Conservation (phyloP, 139 green algal species). For the Gonium pectorale region DNA sequence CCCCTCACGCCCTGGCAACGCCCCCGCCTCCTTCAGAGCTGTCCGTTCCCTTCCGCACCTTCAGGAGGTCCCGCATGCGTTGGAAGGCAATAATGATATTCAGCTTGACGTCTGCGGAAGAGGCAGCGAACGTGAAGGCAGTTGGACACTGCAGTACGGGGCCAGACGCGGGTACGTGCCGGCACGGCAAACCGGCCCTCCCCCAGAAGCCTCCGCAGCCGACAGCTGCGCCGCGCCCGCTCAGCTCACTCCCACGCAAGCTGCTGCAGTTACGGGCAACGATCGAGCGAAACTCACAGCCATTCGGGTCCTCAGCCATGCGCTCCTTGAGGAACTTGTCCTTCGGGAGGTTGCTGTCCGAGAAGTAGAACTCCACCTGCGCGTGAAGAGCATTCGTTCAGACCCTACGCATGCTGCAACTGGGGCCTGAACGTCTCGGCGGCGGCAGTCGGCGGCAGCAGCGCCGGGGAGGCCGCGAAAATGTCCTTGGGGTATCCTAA, state of each 20-base stretch:
- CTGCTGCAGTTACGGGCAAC: no score
- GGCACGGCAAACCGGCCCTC: no score
- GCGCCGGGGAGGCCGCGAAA: not conserved
- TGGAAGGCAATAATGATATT: slow-evolving; percentile 82
- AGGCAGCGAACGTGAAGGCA: no score
- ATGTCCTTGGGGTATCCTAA: not conserved
- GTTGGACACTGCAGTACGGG: no score
- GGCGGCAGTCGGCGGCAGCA: not conserved
- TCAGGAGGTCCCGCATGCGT: slow-evolving; percentile 83
- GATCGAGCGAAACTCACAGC: slow-evolving; percentile 64
- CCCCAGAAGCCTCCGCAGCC: no score
- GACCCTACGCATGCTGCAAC: not conserved
- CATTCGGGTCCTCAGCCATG: slow-evolving; percentile 72
- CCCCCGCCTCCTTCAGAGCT: no score
- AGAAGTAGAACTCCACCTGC: slow-evolving; percentile 96
- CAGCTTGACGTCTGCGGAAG: slow-evolving; percentile 77
- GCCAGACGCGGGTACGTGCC: no score
- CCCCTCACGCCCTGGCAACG: not conserved
- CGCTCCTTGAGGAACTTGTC: slow-evolving; percentile 86
- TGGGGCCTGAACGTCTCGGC: not conserved
- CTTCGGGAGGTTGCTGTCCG: slow-evolving; percentile 89
- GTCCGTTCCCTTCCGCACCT: slow-evolving; percentile 21
- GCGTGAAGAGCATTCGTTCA: no score
- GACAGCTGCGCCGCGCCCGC: no score
- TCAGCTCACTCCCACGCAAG: no score